Conservation (phyloP, 345 rosid genomes). For the Draba incana region DNA sequence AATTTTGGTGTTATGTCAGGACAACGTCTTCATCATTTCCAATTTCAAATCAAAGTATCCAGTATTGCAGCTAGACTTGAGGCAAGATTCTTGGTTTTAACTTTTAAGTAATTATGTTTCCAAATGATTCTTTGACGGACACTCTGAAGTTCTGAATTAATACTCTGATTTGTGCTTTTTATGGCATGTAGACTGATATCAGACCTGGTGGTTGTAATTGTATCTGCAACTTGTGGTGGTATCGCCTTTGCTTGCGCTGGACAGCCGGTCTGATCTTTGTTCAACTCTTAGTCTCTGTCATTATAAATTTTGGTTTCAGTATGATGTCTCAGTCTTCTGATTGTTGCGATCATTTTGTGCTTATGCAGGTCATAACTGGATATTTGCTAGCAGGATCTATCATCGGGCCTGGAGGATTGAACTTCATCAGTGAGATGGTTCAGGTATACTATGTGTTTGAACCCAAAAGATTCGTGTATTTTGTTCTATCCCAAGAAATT, state of each 20-base stretch:
- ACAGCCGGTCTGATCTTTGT: constrained; percentile 71
- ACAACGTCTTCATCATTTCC: constrained; percentile 93
- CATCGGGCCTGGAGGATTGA: constrained; percentile 93
- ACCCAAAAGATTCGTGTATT: constrained; percentile 2
- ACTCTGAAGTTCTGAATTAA: neutral
- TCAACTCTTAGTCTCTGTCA: constrained; percentile 18
- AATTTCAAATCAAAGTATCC: constrained; percentile 93
- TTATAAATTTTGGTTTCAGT: constrained; percentile 2
- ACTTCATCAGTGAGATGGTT: constrained; percentile 92
- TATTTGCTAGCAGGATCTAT: constrained; percentile 90
- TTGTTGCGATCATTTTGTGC: constrained; percentile 16
- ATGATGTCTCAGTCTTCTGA: constrained; percentile 11
- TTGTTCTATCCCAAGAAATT: neutral
- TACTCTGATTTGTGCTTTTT: constrained; percentile 29
- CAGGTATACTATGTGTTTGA: constrained; percentile 61
- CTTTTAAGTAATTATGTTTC: neutral
- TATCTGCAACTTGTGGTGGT: constrained; percentile 98
- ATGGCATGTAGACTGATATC: constrained; percentile 76
- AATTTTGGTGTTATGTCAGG: constrained; percentile 56
- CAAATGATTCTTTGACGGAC: constrained; percentile 20
- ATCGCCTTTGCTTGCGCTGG: constrained; percentile 99
- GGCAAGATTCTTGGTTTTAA: constrained; percentile 46
- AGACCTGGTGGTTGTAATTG: constrained; percentile 91
- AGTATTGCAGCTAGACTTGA: constrained; percentile 83
- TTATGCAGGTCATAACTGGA: constrained; percentile 82